Evolutionary conservation across 225 moss, liverwort and hornwort species (phyloP).

Genomic region (Sphagnum contortum): DNA sequence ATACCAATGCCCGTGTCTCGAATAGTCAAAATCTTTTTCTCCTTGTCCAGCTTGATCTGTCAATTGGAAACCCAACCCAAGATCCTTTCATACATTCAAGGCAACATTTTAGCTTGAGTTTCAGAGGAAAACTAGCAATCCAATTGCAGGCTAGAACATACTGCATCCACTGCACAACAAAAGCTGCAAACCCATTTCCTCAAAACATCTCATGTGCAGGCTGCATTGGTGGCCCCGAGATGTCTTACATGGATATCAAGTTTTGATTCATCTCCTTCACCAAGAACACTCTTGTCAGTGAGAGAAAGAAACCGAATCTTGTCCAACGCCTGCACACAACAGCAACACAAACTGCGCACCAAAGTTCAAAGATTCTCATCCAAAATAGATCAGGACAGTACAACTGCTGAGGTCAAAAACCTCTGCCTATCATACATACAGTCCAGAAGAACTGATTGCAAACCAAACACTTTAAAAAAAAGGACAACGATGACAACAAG

Average conservation of each 20-base stretch:
- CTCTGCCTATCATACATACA: too few species aligned
- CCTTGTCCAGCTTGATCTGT: constrained; percentile 93
- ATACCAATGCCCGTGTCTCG: constrained; percentile 88
- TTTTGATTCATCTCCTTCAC: constrained; percentile 80
- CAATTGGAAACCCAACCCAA: constrained; percentile 1
- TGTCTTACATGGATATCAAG: constrained; percentile 68
- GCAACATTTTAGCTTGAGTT: too few species aligned
- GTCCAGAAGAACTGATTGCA: too few species aligned
- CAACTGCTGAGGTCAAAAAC: too few species aligned
- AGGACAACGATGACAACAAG: too few species aligned
- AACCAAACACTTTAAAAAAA: background rate
- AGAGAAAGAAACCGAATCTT: constrained; percentile 94
- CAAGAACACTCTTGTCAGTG: constrained; percentile 61
- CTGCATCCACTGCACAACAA: too few species aligned
- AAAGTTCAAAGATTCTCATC: too few species aligned
- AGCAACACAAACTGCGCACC: too few species aligned
- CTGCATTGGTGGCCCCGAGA: background rate
- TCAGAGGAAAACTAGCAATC: too few species aligned
- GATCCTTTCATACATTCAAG: background rate
- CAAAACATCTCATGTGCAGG: background rate
- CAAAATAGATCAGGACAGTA: too few species aligned
- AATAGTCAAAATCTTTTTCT: constrained; percentile 54
- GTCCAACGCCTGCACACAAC: constrained; percentile 72
- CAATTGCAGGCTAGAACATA: too few species aligned
- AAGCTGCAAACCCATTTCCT: background rate